Base-by-base conservation (phyloP, 768 basidiomycete species). In the Omphalotus guepiniiformis region DNA sequence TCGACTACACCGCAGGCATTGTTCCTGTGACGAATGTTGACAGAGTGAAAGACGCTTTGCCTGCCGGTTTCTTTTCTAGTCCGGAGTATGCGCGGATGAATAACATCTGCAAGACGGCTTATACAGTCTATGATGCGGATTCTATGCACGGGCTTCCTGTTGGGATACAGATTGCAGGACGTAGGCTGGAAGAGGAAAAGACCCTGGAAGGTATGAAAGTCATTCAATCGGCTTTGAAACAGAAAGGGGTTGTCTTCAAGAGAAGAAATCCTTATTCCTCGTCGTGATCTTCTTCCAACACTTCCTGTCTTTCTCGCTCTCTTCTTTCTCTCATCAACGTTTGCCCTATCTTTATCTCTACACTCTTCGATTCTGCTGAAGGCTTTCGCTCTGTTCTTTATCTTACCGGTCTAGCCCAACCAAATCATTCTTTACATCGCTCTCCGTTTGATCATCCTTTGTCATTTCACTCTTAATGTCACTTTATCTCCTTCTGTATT, bases 191-290 rank as follows among this genome's bases (percentile, higher is more conserved):
- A 58, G 87, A 88, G 62, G 87, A 89, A 63, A 81, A 81, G 56
- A 84, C 85, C 2, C 52, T 88, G 6, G 78, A 80, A 55, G 83
- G 78, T 2, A 85, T 86, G 79, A 76, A 78, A 55, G 69, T 86
- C 6, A 57, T 78, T 39, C 61, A 70, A 36, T 32, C 30, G 27
- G 50, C 46, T n/a, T 32, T 62, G 34, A 53, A 43, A 23, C 53
- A 26, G 25, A 48, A 43, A 16, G 48, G 54, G 22, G 49, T 42
- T 18, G 39, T 44, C 16, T 57, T 52, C 27, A 49, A 42, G 48
- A 34, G 8, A 40, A 41, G 39, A 39, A 48, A 37, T 12, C 7
- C 13, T 7, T 40, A n/a, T 39, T 40, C 23, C 28, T 25, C 28
- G 39, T 3, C 28, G 39, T 23, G 23, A 7, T 12, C 3, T 23